Evolutionary conservation across 306 rosid species (phyloP).

Genomic region (Cucurbita pepo): DNA sequence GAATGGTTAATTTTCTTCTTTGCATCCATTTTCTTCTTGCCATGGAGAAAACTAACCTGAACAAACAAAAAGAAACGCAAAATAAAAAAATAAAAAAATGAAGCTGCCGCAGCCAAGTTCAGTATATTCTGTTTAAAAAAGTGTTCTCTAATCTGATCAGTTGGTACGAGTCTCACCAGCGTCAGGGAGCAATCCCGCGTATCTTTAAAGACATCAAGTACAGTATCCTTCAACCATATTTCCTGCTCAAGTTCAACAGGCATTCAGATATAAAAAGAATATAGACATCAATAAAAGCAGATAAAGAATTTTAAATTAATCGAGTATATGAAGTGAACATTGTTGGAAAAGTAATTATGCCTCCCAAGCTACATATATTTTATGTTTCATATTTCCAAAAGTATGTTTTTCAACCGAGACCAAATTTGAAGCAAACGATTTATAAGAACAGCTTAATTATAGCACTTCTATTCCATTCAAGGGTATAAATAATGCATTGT

Average conservation of each 20-base stretch:
- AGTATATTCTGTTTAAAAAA: not conserved
- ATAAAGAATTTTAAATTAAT: not conserved
- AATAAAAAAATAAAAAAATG: conserved; percentile 5
- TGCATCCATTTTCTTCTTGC: conserved; percentile 39
- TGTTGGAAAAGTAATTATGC: too few relatives aligned
- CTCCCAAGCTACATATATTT: too few relatives aligned
- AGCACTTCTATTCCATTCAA: too few relatives aligned
- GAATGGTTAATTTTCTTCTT: conserved; percentile 38
- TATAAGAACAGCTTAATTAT: too few relatives aligned
- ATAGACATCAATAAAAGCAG: conserved; percentile 15
- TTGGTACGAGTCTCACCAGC: conserved; percentile 51
- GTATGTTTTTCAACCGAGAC: too few relatives aligned
- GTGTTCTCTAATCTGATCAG: not conserved
- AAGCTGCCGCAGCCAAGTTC: not conserved
- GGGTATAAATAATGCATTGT: too few relatives aligned
- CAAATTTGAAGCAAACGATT: too few relatives aligned
- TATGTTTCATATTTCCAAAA: too few relatives aligned
- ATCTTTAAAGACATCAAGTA: conserved; percentile 62
- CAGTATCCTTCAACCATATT: conserved; percentile 77
- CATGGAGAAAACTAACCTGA: conserved; percentile 67
- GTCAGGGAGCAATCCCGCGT: conserved; percentile 57
- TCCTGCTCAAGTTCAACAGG: conserved; percentile 61
- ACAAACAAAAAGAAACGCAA: too few relatives aligned
- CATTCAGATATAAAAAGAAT: conserved; percentile 29
- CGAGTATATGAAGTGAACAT: not conserved